Evolutionary conservation across 2,329 filamentous ascomycete species (phyloP).

Genomic region (Truncatella angustata): DNA sequence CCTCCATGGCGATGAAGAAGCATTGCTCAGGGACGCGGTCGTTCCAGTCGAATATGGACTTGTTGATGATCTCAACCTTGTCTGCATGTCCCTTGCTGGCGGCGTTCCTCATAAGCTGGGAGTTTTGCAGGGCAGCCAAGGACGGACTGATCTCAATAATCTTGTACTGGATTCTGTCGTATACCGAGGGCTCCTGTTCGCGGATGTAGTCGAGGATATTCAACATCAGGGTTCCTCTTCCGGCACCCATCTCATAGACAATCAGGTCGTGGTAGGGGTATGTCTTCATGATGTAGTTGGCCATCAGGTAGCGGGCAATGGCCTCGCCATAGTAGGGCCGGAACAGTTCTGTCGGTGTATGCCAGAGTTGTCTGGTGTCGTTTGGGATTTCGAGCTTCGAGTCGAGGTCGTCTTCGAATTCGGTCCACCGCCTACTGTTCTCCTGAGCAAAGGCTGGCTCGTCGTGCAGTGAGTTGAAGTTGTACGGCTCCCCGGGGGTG

Average conservation of each 20-base stretch:
- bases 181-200: conserved; percentile 84
- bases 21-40: conserved; percentile 86
- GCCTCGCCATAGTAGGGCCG: conserved; percentile 95
- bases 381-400: conserved; percentile 62
- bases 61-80: conserved; percentile 93
- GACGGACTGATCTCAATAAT: conserved; percentile 92
- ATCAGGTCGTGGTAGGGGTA: conserved; percentile 96
- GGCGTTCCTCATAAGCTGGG: conserved; percentile 65
- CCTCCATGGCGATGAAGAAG: conserved; percentile 97
- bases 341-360: conserved; percentile 97
- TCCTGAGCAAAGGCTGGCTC: conserved; percentile 80
- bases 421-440: conserved; percentile 76
- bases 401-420: conserved; percentile 89
- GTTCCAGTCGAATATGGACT: conserved; percentile 92
- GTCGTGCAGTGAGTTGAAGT: conserved; percentile 78
- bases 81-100: conserved; percentile 72
- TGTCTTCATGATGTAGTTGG: conserved; percentile 91
- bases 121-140: conserved; percentile 74
- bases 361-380: conserved; percentile 87
- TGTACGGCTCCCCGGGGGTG: conserved; percentile 84
- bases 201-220: conserved; percentile 98
- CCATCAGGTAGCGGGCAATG: conserved; percentile 90
- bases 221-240: conserved; percentile 95
- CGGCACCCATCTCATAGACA: conserved; percentile 98
- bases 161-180: conserved; percentile 87